A percentile compares a stretch with the other conserved stretches of the same genome.
phyloP scores from a whole-genome alignment of 352 stramenopile species.

The Globisporangium echinulatum region DNA sequence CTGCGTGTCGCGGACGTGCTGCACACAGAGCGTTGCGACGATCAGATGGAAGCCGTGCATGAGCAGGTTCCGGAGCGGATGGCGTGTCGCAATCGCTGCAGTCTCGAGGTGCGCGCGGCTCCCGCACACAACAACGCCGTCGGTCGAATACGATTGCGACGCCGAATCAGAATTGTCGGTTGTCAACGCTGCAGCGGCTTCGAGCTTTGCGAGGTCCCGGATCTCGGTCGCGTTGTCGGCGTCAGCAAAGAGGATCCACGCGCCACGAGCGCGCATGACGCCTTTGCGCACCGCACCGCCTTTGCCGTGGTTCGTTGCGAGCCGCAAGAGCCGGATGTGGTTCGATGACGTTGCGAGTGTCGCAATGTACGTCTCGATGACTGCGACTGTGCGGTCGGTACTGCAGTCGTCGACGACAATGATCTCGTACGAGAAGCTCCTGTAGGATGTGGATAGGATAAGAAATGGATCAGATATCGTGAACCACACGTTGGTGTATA shows the following conservation, averaged over 20 bases:
- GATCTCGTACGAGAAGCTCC: conserved; percentile 72
- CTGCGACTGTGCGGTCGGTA: conserved; percentile 67
- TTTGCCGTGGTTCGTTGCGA: conserved; percentile 90
- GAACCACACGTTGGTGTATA: too few species aligned
- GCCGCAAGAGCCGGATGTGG: conserved; percentile 65
- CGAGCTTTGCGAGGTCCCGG: conserved; percentile 79
- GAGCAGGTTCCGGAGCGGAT: conserved; percentile 85
- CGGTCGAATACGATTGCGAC: conserved; percentile 10
- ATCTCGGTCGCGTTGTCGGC: conserved; percentile 92
- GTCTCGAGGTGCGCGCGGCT: conserved; percentile 88
- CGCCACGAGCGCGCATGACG: conserved; percentile 74
- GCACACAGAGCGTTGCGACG: conserved; percentile 81
- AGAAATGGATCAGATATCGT: neutral
- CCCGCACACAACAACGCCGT: conserved; percentile 80
- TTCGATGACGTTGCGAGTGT: conserved; percentile 22
- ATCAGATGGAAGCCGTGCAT: conserved; percentile 92
- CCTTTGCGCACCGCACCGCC: conserved; percentile 87
- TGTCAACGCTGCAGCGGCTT: conserved; percentile 30
- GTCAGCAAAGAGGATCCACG: conserved; percentile 88
- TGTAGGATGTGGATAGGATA: neutral
- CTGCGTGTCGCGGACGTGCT: conserved; percentile 89
- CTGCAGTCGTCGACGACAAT: conserved; percentile 93
- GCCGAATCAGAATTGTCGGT: too few species aligned
- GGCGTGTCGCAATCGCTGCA: conserved; percentile 75
- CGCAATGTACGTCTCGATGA: conserved; percentile 54